Evolutionary conservation across 441 rosid species (phyloP).

Genomic region (Arabidopsis lyrata): DNA sequence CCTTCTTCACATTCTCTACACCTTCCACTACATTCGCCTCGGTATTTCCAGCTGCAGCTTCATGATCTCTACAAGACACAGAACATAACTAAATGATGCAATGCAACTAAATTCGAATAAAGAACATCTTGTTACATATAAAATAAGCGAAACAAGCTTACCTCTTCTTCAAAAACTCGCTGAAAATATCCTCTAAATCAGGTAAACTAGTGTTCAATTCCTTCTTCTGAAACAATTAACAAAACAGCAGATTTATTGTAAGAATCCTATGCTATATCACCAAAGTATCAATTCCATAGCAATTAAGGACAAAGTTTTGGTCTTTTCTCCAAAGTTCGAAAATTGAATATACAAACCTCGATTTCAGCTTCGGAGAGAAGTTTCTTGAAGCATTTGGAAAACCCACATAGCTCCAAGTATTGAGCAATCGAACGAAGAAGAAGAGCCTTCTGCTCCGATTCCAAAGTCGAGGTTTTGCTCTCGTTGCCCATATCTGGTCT

Average conservation of each 20-base stretch:
- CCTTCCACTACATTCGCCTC: conserved; percentile 17
- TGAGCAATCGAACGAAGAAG: conserved; percentile 65
- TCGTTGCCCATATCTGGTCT: conserved; percentile 45
- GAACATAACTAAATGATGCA: conserved; percentile 10
- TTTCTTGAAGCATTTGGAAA: conserved; percentile 77
- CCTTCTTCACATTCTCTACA: conserved; percentile 36
- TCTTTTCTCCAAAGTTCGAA: background rate
- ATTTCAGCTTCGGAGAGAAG: conserved; percentile 70
- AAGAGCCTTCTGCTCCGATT: conserved; percentile 50
- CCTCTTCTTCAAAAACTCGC: conserved; percentile 62
- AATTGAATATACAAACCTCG: conserved; percentile 51
- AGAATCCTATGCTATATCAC: background rate
- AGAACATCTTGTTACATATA: background rate
- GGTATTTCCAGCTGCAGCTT: conserved; percentile 6
- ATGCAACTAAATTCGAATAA: conserved; percentile 7
- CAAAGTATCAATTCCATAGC: background rate
- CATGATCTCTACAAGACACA: conserved; percentile 47
- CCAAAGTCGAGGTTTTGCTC: conserved; percentile 38
- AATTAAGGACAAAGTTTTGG: too few species aligned
- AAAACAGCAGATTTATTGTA: conserved; percentile 13
- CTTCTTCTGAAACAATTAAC: conserved; percentile 56
- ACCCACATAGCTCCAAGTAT: conserved; percentile 63
- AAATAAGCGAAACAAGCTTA: conserved; percentile 31
- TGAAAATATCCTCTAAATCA: conserved; percentile 68
- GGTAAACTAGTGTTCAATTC: conserved; percentile 46